These are phyloP conservation scores for Priceomyces haplophilus DNA, from an alignment of 805 yeast genomes.

Conservation along the genomic window DNA sequence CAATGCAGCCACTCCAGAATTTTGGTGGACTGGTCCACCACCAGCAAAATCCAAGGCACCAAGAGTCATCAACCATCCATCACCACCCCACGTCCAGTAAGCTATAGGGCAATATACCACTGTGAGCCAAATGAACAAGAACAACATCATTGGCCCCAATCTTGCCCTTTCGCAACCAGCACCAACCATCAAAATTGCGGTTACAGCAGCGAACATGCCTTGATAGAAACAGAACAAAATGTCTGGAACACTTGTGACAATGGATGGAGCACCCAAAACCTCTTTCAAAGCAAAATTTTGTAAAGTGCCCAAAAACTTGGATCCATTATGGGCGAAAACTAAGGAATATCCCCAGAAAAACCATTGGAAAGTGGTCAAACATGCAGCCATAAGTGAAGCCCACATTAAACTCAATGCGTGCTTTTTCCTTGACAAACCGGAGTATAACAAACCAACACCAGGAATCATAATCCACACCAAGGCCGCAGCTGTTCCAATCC, in stretches of 20 bases:
- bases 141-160: slow-evolving; percentile 93
- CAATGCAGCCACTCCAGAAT: slow-evolving; percentile 92
- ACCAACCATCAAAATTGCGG: slow-evolving; percentile 93
- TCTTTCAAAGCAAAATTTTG: slow-evolving; percentile 76
- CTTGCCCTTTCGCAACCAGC: slow-evolving; percentile 98
- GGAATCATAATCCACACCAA: slow-evolving; percentile 97
- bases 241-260: slow-evolving; percentile 75
- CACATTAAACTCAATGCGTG: slow-evolving; percentile 92
- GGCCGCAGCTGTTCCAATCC: slow-evolving; percentile 75
- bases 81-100: slow-evolving; percentile 95
- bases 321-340: slow-evolving; percentile 67
- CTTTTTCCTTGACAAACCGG: slow-evolving; percentile 91
- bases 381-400: slow-evolving; percentile 89
- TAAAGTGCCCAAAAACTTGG: slow-evolving; percentile 76
- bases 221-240: slow-evolving; percentile 87
- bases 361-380: slow-evolving; percentile 90
- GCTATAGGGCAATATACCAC: slow-evolving; percentile 95
- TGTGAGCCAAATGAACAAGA: slow-evolving; percentile 90
- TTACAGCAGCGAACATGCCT: slow-evolving; percentile 93
- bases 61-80: slow-evolving; percentile 81
- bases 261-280: slow-evolving; percentile 78
- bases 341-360: slow-evolving; percentile 97
- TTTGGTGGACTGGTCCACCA: slow-evolving; percentile 96
- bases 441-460: slow-evolving; percentile 89
- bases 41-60: slow-evolving; percentile 97